These are phyloP conservation scores for Nemophila menziesii DNA, from an alignment of 257 asterid species.

Conservation along the genomic window DNA sequence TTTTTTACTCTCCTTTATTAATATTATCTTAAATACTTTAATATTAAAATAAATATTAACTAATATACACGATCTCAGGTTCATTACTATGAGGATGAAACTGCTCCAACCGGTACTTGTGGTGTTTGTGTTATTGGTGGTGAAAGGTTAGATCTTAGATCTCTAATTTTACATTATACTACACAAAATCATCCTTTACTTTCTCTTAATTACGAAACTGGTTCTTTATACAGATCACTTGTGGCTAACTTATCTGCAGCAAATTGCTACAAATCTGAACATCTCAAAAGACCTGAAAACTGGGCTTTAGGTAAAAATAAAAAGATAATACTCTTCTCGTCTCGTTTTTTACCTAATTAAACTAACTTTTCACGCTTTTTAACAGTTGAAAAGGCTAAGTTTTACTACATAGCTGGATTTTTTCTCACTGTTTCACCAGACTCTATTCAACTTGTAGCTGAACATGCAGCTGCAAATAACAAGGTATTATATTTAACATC, in stretches of 20 bases:
- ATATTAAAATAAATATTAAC: no score
- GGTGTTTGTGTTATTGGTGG: conserved; percentile 87
- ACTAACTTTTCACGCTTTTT: conserved; percentile 7
- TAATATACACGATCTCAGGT: conserved; percentile 29
- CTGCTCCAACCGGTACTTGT: conserved; percentile 86
- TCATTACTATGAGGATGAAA: conserved; percentile 76
- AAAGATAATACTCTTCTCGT: not conserved
- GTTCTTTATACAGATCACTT: conserved; percentile 66
- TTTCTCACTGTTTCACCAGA: conserved; percentile 98
- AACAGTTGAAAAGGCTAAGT: conserved; percentile 93
- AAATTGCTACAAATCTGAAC: conserved; percentile 77
- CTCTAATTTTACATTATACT: not conserved
- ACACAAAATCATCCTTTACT: not conserved
- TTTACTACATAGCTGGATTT: conserved; percentile 85
- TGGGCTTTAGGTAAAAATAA: conserved; percentile 95
- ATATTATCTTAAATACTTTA: not conserved
- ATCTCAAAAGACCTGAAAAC: conserved; percentile 67
- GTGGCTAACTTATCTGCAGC: conserved; percentile 91
- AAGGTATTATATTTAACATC: conserved; percentile 34
- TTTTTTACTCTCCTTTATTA: conserved; percentile 1
- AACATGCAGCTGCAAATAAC: conserved; percentile 84
- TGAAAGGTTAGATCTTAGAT: conserved; percentile 45
- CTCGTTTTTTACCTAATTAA: conserved; percentile 1
- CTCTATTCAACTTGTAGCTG: conserved; percentile 83
- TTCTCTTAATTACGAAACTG: no score